These are phyloP conservation scores for Ophiosphaerella narmari DNA, from an alignment of 2,329 filamentous ascomycete genomes.

Conservation along the genomic window DNA sequence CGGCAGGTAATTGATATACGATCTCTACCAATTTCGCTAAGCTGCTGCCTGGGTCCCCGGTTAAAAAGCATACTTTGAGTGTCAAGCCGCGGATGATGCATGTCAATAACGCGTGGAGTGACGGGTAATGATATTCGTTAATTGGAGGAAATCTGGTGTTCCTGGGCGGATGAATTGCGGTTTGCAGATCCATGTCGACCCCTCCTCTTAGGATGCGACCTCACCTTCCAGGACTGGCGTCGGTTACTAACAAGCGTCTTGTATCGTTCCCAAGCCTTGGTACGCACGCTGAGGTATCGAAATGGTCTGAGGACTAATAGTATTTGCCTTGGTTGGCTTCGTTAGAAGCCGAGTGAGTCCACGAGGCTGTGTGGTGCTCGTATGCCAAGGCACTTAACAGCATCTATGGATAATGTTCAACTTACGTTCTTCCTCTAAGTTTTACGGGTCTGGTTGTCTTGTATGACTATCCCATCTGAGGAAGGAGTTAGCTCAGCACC, in stretches of 20 bases:
- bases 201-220: neutral
- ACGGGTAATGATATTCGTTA: neutral
- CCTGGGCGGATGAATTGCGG: conserved; percentile 25
- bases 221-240: conserved; percentile 1
- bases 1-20: conserved; percentile 7
- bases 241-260: neutral
- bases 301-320: neutral
- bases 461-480: no score
- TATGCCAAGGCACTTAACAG: no score
- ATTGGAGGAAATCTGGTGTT: conserved; percentile 31
- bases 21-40: conserved; percentile 10
- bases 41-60: conserved; percentile 2
- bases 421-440: no score
- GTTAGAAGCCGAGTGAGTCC: no score
- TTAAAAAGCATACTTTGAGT: neutral
- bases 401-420: no score
- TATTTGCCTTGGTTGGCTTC: neutral
- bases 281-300: neutral
- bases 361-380: no score
- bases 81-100: conserved; percentile 3
- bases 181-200: conserved; percentile 19
- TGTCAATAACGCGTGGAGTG: conserved; percentile 2
- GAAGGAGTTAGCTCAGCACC: no score
- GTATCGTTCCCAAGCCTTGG: neutral
- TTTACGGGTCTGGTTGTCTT: no score